Percentiles rank a stretch among this genome's conserved stretches.
phyloP scores from a whole-genome alignment of 257 asterid species.

The Nicotiana tomentosiformis region DNA sequence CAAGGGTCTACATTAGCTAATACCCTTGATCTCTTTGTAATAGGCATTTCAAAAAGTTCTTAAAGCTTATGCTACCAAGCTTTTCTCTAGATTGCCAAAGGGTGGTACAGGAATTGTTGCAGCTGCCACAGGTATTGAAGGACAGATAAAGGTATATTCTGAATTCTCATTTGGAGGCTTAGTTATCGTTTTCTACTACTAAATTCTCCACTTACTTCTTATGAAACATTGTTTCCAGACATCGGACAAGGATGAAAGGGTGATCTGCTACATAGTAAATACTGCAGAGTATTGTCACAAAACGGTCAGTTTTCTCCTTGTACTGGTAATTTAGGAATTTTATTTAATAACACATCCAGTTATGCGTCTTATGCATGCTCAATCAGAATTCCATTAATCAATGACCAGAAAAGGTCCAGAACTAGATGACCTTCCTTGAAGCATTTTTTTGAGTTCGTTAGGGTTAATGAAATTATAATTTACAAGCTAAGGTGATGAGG shows the following conservation, averaged over 20 bases:
- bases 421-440: not conserved
- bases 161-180: conserved; percentile 2
- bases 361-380: not conserved
- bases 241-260: conserved; percentile 93
- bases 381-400: not conserved
- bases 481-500: not conserved
- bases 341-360: not conserved
- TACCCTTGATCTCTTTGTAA: conserved; percentile 3
- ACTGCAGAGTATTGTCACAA: conserved; percentile 99
- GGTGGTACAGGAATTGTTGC: conserved; percentile 99
- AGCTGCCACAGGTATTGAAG: conserved; percentile 99
- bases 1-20: not conserved
- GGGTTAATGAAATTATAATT: not conserved
- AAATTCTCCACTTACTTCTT: not conserved
- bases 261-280: conserved; percentile 90
- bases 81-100: conserved; percentile 82
- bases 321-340: not conserved
- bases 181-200: conserved; percentile 10
- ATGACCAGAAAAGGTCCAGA: not conserved
- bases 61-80: conserved; percentile 93
- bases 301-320: conserved; percentile 58
- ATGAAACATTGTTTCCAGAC: conserved; percentile 51
- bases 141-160: conserved; percentile 78
- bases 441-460: not conserved
- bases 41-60: conserved; percentile 68